Evolutionary conservation across 257 asterid species (phyloP).

Genomic region (Lavandula angustifolia): DNA sequence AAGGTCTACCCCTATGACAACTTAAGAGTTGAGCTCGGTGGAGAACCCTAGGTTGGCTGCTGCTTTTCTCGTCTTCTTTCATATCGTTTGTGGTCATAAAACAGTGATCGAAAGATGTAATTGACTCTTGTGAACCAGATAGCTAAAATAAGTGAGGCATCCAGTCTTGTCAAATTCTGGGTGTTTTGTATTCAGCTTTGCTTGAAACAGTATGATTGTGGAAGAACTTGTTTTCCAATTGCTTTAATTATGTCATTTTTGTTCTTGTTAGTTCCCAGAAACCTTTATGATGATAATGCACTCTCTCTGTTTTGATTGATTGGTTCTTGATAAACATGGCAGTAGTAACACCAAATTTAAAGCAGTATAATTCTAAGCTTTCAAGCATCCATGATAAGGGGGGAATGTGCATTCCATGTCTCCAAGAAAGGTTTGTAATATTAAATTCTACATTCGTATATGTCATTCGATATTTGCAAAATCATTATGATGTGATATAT

Average conservation of each 20-base stretch:
- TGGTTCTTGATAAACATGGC: no score
- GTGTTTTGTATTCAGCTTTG: conserved; percentile 15
- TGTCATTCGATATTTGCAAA: no score
- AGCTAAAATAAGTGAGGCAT: conserved; percentile 23
- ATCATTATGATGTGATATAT: no score
- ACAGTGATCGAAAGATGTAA: conserved; percentile 27
- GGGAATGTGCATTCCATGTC: no score
- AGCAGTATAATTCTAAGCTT: no score
- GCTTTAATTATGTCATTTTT: conserved; percentile 11
- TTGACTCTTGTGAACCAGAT: conserved; percentile 12
- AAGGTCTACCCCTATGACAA: conserved; percentile 83
- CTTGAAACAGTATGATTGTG: conserved; percentile 9
- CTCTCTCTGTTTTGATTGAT: no score
- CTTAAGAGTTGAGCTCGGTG: conserved; percentile 86
- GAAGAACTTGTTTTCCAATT: conserved; percentile 9
- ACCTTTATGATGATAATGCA: not conserved
- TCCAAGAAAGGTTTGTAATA: no score
- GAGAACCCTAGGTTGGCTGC: conserved; percentile 51
- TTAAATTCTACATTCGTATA: no score
- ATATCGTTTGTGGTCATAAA: conserved; percentile 6
- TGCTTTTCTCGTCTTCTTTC: not conserved
- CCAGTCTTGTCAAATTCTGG: not conserved
- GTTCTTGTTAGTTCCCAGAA: not conserved
- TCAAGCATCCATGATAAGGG: no score
- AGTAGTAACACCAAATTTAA: no score